Percentiles rank a stretch among this genome's conserved stretches.
Conservation (phyloP, 2,329 filamentous ascomycete species). For the Lomentospora prolificans region DNA sequence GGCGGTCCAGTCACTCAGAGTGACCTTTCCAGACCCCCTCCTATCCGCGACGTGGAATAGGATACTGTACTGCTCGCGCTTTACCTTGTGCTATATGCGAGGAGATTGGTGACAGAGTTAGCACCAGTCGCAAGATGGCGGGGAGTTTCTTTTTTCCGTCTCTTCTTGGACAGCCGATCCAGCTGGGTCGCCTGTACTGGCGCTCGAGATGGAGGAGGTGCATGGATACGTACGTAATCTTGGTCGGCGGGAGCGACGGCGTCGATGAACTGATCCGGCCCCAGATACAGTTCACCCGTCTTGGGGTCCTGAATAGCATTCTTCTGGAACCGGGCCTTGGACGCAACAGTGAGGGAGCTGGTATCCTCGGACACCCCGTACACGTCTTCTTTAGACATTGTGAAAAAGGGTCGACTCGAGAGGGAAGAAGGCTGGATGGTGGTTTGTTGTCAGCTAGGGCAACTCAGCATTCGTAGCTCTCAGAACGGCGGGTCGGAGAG, state of each 20-base stretch:
- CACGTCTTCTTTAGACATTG: slow-evolving; percentile 6
- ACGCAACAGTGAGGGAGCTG: slow-evolving; percentile 60
- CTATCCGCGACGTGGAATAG: slow-evolving; percentile 89
- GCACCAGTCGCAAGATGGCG: neutral
- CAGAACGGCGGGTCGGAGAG: neutral
- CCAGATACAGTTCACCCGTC: slow-evolving; percentile 71
- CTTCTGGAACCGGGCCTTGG: slow-evolving; percentile 64
- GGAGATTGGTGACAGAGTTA: slow-evolving; percentile 9
- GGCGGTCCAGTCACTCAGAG: slow-evolving; percentile 75
- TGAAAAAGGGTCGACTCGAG: neutral
- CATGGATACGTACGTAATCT: slow-evolving; percentile 69
- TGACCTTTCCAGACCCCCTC: slow-evolving; percentile 61
- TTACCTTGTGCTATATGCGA: slow-evolving; percentile 81
- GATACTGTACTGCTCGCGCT: slow-evolving; percentile 87
- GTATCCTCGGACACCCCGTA: slow-evolving; percentile 48
- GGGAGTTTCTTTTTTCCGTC: neutral
- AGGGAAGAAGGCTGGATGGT: neutral
- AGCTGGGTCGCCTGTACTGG: neutral
- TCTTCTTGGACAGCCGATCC: neutral
- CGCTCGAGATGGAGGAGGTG: neutral
- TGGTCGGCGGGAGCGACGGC: slow-evolving; percentile 79
- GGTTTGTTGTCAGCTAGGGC: neutral
- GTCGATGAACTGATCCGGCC: slow-evolving; percentile 77
- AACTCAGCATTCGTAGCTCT: neutral
- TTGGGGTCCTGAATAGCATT: slow-evolving; percentile 67